Base-by-base conservation (phyloP, 495 filamentous ascomycete genomes). In the Penicillium salamii region DNA sequence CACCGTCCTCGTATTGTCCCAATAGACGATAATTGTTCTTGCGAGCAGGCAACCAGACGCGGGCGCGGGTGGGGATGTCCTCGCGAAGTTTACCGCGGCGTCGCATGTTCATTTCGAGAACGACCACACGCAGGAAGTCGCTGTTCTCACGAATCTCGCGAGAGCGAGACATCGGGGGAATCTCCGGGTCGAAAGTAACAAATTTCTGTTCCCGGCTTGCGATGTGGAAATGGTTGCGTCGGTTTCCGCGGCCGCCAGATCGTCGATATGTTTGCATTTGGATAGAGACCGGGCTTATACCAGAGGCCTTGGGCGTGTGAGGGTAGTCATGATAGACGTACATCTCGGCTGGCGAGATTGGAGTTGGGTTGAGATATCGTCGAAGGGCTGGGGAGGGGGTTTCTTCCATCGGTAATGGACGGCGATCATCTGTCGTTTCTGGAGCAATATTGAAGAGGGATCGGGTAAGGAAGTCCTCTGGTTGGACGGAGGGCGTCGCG, bases 91-190 rank as follows among this genome's bases (percentile, higher is more conserved):
- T 97, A 36, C 93, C 93, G 36, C 77, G 79, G 57, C 89, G 85
- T 24, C 91, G 86, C 93, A 98, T 98, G 50, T 92, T 89, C 87
- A 96, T 96, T 70, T 98, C 93, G 59, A 97, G 78, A 45, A 97
- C 92, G 21, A 95, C 89, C 58, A 97, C 85, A 23, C 93, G 83
- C 42, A 98, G 83, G 70, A 97, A 98, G 55, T 97, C 87, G 19
- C 86, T 81, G 62, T 98, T 98, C 65, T 98, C 93, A 31, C 93
- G 81, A 54, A 89, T 82, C 64, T 97, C 93, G 12, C 93, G 83
- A 63, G 91, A 91, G 12, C 90, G 85, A 9, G 86, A 76, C 44
- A 78, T 67, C 3, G 79, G 71, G 0, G 71, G 67, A 21, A 64
- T 52, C 38, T 76, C 72, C 9, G 76, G 71, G 32, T 72, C 69